Evolutionary conservation across 2,329 filamentous ascomycete genomes (phyloP), one percentile per base, ranked within the genome.

Genomic region (Tolypocladium sp.): DNA sequence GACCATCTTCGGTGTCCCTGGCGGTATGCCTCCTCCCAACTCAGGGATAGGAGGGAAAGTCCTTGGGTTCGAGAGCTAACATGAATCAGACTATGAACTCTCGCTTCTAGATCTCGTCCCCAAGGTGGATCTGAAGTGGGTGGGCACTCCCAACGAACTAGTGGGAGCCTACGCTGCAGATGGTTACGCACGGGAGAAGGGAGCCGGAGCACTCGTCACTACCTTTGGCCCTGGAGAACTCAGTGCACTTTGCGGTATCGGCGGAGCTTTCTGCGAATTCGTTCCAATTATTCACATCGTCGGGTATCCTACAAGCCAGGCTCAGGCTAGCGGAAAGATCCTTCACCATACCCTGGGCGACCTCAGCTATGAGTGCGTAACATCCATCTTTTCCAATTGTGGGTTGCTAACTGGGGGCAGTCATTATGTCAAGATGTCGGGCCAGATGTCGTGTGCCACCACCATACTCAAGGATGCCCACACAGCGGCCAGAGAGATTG

Each of bases 201-300:
- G 79, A 7, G 69, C 80, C 8, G 71, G 72, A 7, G 76, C 74
- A 41, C 65, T 84, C 9, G 72, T 86, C 38, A 86, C 84, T 1
- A 85, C 83, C 0, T 84, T 84, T 64, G 84, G 83, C 5, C 83
- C 86, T 1, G 84, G 83, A 10, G 78, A 81, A 61, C 70, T 79
- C 41, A 42, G 41, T 42, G 41, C 41, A 22, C 41, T 42, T 42
- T 42, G 41, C 20, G 41, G 41, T 9, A 42, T 42, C 20, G 41
- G 41, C 9, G 41, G 41, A 17, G 41, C 41, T 20, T 42, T 42
- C 4, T 42, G 41, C 12, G 41, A 42, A 42, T 22, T 42, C 8
- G 41, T 42, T 42, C 41, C 41, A 22, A 4, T 42, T 22, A 5
- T 42, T 42, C 41, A 42, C 41, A 42, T 42, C 41, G 41, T 42